Evolutionary conservation across 202 grass and related monocot genomes (phyloP).

Genomic region (Tripidium arundinaceum): DNA sequence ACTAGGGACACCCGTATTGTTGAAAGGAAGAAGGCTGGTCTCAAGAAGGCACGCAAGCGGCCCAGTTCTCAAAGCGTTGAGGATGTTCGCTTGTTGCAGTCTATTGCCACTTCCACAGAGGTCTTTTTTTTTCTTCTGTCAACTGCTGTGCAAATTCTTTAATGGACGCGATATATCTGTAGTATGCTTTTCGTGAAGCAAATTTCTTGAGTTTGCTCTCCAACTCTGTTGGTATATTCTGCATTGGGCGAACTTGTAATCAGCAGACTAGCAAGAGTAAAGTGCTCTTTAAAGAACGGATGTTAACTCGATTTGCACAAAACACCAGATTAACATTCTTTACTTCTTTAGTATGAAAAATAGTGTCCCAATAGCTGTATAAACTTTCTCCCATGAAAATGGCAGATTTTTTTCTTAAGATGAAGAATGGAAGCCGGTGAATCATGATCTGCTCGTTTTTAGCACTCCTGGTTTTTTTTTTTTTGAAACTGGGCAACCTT

Average conservation of each 20-base stretch:
- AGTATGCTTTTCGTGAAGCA: constrained; percentile 27
- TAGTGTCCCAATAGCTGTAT: not conserved
- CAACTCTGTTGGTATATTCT: not conserved
- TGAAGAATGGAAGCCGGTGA: not conserved
- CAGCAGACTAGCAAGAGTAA: not conserved
- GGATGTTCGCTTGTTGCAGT: not conserved
- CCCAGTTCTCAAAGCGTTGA: constrained; percentile 89
- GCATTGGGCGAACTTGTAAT: not conserved
- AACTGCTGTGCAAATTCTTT: constrained; percentile 28
- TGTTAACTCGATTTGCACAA: not conserved
- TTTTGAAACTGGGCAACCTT: too few relatives aligned
- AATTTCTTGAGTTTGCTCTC: constrained; percentile 8
- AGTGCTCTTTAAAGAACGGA: not conserved
- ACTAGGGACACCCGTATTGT: constrained; percentile 91
- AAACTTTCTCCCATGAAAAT: not conserved
- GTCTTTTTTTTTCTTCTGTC: not conserved
- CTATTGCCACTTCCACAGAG: not conserved
- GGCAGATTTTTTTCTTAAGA: not conserved
- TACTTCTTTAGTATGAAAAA: not conserved
- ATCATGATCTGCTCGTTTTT: not conserved
- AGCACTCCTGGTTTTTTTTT: not conserved
- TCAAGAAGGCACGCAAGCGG: constrained; percentile 90
- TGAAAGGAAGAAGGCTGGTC: constrained; percentile 90
- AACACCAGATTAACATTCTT: not conserved
- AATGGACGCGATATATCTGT: constrained; percentile 25